phyloP scores from a whole-genome alignment of 2,329 filamentous ascomycete species.

The Xylariaceae sp. region DNA sequence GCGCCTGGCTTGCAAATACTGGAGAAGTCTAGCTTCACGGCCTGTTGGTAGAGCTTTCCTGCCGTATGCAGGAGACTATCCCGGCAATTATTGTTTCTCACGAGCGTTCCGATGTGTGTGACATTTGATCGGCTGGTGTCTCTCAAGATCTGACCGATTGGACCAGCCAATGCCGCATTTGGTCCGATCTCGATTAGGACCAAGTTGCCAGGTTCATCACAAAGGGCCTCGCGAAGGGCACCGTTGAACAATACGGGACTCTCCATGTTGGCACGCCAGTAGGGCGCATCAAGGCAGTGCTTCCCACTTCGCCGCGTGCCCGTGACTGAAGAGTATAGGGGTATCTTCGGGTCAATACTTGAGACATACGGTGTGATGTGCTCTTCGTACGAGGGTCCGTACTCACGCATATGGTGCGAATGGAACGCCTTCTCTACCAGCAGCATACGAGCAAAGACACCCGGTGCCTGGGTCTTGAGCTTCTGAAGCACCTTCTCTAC shows the following conservation, averaged over 20 bases:
- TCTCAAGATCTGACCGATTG: slow-evolving; percentile 21
- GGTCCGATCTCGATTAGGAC: slow-evolving; percentile 25
- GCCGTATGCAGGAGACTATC: not conserved
- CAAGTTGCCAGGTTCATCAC: not conserved
- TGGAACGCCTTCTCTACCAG: slow-evolving; percentile 6
- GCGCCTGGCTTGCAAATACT: not conserved
- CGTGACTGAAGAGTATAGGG: not conserved
- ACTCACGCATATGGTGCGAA: not conserved
- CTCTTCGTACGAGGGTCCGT: not conserved
- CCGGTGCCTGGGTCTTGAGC: not conserved
- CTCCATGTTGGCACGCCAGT: slow-evolving; percentile 28
- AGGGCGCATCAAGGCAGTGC: slow-evolving; percentile 17
- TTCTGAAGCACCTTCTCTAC: not conserved
- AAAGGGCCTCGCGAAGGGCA: slow-evolving; percentile 23
- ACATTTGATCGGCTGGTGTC: not conserved
- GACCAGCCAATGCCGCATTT: slow-evolving; percentile 23
- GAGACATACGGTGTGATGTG: slow-evolving; percentile 19
- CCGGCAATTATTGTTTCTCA: not conserved
- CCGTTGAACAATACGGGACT: slow-evolving; percentile 32
- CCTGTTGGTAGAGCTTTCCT: not conserved
- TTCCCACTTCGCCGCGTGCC: not conserved
- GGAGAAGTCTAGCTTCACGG: not conserved
- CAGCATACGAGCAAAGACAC: not conserved
- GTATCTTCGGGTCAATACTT: slow-evolving; percentile 20
- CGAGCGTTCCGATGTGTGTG: not conserved